Conservation (phyloP, 371 early-diverging fungal species). For the Smittium culicis region DNA sequence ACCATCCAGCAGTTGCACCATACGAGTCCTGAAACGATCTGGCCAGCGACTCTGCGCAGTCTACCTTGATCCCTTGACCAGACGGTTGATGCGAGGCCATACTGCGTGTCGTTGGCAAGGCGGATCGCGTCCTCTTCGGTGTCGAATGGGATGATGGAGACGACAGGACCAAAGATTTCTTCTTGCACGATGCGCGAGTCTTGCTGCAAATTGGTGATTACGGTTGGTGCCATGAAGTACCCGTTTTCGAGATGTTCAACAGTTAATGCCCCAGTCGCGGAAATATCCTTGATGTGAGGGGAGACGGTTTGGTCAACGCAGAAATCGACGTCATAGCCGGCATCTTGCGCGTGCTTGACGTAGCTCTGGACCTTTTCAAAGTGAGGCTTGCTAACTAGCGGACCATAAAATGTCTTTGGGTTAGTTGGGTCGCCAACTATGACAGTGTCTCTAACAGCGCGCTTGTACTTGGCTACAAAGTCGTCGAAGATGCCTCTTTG, state of each 20-base stretch:
- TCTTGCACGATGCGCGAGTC: slow-evolving; percentile 48
- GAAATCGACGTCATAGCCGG: slow-evolving; percentile 45
- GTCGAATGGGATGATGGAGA: slow-evolving; percentile 59
- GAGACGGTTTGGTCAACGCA: slow-evolving; percentile 13
- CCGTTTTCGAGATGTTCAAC: slow-evolving; percentile 32
- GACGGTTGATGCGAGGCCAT: slow-evolving; percentile 64
- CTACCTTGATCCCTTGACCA: slow-evolving; percentile 53
- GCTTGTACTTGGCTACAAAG: slow-evolving; percentile 39
- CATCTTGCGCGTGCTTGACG: slow-evolving; percentile 44
- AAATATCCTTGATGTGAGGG: slow-evolving; percentile 14
- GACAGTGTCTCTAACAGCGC: slow-evolving; percentile 28
- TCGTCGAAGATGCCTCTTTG: slow-evolving; percentile 40
- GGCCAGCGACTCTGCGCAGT: slow-evolving; percentile 43
- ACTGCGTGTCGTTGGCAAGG: slow-evolving; percentile 52
- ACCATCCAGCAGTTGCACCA: slow-evolving; percentile 69
- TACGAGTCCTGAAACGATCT: slow-evolving; percentile 41
- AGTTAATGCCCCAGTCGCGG: slow-evolving; percentile 24
- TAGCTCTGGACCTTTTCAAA: slow-evolving; percentile 52
- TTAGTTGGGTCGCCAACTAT: slow-evolving; percentile 49
- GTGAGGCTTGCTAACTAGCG: slow-evolving; percentile 45
- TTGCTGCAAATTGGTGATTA: slow-evolving; percentile 18
- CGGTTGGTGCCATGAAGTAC: slow-evolving; percentile 31
- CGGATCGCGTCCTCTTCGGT: slow-evolving; percentile 50
- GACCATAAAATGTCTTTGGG: slow-evolving; percentile 40
- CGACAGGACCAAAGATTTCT: slow-evolving; percentile 76